phyloP scores from a whole-genome alignment of 2,329 filamentous ascomycete genomes.

The Alternaria sp. region DNA sequence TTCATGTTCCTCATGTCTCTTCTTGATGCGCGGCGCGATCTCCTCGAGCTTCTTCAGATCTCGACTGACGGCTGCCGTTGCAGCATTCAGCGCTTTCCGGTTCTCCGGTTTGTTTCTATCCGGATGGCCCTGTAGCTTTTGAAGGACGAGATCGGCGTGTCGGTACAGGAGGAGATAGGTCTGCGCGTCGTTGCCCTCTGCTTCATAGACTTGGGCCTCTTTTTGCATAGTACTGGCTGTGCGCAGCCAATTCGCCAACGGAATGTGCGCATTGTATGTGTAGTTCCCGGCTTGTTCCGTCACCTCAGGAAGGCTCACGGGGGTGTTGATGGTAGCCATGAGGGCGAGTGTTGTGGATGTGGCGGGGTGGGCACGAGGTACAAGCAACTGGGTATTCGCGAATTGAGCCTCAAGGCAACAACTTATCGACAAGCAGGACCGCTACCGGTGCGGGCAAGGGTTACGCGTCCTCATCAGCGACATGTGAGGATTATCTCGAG shows the following conservation, averaged over 20 bases:
- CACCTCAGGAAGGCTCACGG: constrained; percentile 80
- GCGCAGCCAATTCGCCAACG: constrained; percentile 81
- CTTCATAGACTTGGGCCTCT: constrained; percentile 85
- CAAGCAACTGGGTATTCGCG: neutral
- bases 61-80: constrained; percentile 67
- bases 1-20: constrained; percentile 65
- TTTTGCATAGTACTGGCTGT: constrained; percentile 80
- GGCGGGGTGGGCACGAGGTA: constrained; percentile 9
- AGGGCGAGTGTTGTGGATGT: constrained; percentile 10
- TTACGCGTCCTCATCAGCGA: constrained; percentile 43
- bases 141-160: constrained; percentile 83
- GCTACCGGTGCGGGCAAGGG: constrained; percentile 32
- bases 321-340: constrained; percentile 53
- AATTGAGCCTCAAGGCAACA: constrained; percentile 9
- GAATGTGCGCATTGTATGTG: constrained; percentile 78
- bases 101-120: constrained; percentile 72
- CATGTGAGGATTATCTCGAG: constrained; percentile 17
- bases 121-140: constrained; percentile 78
- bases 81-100: constrained; percentile 61
- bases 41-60: constrained; percentile 77
- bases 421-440: constrained; percentile 10
- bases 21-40: constrained; percentile 80
- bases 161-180: constrained; percentile 92
- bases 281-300: constrained; percentile 78
- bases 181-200: constrained; percentile 84